Conservation (phyloP, 352 stramenopile species). For the Phytophthora meadii region DNA sequence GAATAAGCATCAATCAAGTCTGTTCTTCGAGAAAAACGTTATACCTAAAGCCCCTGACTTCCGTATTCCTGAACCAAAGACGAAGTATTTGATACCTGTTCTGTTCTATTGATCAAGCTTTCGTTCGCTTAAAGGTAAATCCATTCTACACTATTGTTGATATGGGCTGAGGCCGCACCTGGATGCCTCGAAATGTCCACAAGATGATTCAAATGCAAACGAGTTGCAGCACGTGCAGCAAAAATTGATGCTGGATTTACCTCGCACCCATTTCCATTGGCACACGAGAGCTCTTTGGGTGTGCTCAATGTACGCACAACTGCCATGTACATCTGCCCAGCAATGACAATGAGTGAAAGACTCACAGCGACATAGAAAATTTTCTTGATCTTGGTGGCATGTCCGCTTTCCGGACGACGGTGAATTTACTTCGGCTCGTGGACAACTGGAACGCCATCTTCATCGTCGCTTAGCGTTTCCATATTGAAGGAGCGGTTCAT, state of each 20-base stretch:
- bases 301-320: constrained; percentile 21
- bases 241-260: constrained; percentile 25
- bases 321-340: constrained; percentile 57
- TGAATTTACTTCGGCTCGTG: constrained; percentile 9
- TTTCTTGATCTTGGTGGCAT: constrained; percentile 30
- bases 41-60: constrained; percentile 61
- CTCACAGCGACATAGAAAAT: constrained; percentile 32
- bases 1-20: background rate
- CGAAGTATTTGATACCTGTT: too few relatives aligned
- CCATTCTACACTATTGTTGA: constrained; percentile 13
- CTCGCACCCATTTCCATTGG: constrained; percentile 56
- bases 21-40: constrained; percentile 53
- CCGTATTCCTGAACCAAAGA: constrained; percentile 20
- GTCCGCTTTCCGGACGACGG: constrained; percentile 11
- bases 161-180: constrained; percentile 9
- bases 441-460: constrained; percentile 30
- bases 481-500: constrained; percentile 34
- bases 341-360: constrained; percentile 28
- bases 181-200: constrained; percentile 32
- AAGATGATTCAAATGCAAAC: constrained; percentile 29
- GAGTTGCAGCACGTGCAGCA: constrained; percentile 39
- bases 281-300: constrained; percentile 50
- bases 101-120: background rate
- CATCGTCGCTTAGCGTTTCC: constrained; percentile 28
- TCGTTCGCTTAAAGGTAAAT: background rate